Evolutionary conservation across 768 basidiomycete genomes (phyloP).

Genomic region (Clathrus columnatus): DNA sequence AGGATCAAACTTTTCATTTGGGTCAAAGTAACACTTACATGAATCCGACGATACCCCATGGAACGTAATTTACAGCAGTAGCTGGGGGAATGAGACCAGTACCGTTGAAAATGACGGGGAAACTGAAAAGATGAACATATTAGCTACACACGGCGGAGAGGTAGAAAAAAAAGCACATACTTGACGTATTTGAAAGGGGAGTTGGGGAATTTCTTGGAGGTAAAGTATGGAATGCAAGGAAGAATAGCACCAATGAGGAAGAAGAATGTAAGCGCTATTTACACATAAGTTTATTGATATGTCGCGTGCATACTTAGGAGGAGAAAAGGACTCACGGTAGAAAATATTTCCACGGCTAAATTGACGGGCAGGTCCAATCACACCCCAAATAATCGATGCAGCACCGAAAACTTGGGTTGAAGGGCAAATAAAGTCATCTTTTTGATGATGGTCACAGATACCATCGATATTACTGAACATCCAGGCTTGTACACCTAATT

Average conservation of each 20-base stretch:
- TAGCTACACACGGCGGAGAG: background rate
- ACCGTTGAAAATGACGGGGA: conserved; percentile 55
- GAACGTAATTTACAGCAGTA: conserved; percentile 56
- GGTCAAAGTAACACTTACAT: conserved; percentile 2
- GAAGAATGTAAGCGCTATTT: conserved; percentile 51
- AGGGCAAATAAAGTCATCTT: conserved; percentile 29
- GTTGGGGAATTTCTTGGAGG: conserved; percentile 54
- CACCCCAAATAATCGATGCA: conserved; percentile 46
- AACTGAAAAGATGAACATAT: conserved; percentile 9
- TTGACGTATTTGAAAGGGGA: conserved; percentile 48
- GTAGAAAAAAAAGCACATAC: background rate
- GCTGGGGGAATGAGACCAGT: conserved; percentile 58
- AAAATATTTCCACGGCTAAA: conserved; percentile 62
- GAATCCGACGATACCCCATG: conserved; percentile 58
- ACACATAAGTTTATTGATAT: conserved; percentile 8
- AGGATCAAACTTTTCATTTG: background rate
- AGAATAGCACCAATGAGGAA: conserved; percentile 68
- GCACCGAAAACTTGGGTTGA: conserved; percentile 28
- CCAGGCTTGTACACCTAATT: conserved; percentile 39
- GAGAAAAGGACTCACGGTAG: conserved; percentile 29
- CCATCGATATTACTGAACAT: conserved; percentile 51
- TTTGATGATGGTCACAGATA: conserved; percentile 47
- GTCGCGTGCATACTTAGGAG: conserved; percentile 10
- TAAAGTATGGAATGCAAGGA: conserved; percentile 46
- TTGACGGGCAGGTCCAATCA: conserved; percentile 66